Percentiles rank a stretch among this genome's conserved stretches.
Evolutionary conservation across 805 yeast genomes (phyloP).

Genomic region (Teunomyces lycoperdinae): DNA sequence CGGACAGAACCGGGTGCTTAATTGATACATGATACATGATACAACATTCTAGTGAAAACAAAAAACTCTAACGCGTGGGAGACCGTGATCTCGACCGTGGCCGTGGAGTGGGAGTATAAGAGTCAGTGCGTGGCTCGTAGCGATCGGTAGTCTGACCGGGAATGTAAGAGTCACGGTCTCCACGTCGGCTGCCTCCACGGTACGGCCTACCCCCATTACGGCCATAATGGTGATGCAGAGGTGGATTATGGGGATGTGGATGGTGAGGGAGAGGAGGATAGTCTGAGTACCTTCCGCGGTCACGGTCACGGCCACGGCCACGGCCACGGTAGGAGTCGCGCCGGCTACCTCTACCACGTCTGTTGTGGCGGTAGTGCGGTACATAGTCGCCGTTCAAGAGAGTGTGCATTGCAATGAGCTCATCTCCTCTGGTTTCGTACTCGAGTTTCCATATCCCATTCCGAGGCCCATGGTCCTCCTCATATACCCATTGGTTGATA

Average conservation of each 20-base stretch:
- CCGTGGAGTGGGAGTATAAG: conserved; percentile 9
- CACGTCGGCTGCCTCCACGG: conserved; percentile 8
- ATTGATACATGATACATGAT: neutral
- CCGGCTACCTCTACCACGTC: conserved; percentile 8
- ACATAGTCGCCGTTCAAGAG: conserved; percentile 19
- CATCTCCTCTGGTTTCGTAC: conserved; percentile 32
- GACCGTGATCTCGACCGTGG: conserved; percentile 3
- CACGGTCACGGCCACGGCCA: conserved; percentile 2
- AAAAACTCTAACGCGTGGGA: neutral
- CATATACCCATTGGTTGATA: conserved; percentile 44
- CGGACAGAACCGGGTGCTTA: neutral
- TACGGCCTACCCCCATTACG: conserved; percentile 13
- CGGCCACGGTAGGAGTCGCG: conserved; percentile 5
- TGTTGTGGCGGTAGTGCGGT: conserved; percentile 11
- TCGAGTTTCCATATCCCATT: conserved; percentile 47
- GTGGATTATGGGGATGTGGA: neutral
- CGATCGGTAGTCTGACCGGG: conserved; percentile 7
- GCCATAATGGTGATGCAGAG: neutral
- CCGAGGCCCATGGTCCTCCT: conserved; percentile 43
- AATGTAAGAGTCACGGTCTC: conserved; percentile 11
- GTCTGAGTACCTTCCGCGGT: conserved; percentile 1
- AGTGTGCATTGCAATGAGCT: conserved; percentile 31
- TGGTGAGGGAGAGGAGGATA: neutral
- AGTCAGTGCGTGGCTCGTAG: conserved; percentile 9
- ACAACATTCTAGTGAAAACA: neutral